Evolutionary conservation across 257 asterid species (phyloP).

Genomic region (Mitragyna speciosa): DNA sequence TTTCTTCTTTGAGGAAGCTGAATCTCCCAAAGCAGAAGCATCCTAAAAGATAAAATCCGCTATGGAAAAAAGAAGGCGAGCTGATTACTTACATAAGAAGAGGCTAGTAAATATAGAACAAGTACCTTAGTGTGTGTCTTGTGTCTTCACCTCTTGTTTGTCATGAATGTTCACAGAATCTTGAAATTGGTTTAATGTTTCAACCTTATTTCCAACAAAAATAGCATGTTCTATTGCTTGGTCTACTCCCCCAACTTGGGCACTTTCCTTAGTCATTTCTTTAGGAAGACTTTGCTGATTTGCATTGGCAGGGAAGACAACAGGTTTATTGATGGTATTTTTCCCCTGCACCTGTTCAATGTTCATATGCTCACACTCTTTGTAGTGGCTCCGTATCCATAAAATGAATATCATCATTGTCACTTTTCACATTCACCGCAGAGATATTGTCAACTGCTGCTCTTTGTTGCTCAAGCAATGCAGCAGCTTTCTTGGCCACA

Average conservation of each 20-base stretch:
- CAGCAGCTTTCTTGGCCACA: conserved; percentile 57
- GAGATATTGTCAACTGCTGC: conserved; percentile 24
- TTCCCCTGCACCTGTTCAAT: conserved; percentile 28
- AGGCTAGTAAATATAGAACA: conserved; percentile 9
- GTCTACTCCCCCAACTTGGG: conserved; percentile 25
- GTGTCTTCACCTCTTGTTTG: conserved; percentile 24
- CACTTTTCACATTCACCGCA: conserved; percentile 16
- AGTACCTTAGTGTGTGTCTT: conserved; percentile 29
- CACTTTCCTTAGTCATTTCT: conserved; percentile 22
- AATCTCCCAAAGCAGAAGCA: conserved; percentile 27
- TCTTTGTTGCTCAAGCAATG: conserved; percentile 54
- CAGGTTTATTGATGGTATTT: conserved; percentile 12
- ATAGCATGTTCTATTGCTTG: conserved; percentile 23
- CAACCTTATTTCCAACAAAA: conserved; percentile 26
- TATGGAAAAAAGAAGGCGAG: conserved; percentile 13
- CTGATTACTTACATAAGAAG: not conserved
- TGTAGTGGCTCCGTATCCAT: conserved; percentile 15
- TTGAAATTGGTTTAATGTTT: conserved; percentile 23
- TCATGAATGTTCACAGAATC: conserved; percentile 20
- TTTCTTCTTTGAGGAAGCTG: conserved; percentile 27
- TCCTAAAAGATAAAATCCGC: conserved; percentile 36
- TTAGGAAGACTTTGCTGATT: conserved; percentile 22
- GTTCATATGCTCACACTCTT: conserved; percentile 9
- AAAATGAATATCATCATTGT: conserved; percentile 20
- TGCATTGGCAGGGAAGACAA: conserved; percentile 17